phyloP scores from a whole-genome alignment of 805 yeast species.

The Candida fluviatilis region DNA sequence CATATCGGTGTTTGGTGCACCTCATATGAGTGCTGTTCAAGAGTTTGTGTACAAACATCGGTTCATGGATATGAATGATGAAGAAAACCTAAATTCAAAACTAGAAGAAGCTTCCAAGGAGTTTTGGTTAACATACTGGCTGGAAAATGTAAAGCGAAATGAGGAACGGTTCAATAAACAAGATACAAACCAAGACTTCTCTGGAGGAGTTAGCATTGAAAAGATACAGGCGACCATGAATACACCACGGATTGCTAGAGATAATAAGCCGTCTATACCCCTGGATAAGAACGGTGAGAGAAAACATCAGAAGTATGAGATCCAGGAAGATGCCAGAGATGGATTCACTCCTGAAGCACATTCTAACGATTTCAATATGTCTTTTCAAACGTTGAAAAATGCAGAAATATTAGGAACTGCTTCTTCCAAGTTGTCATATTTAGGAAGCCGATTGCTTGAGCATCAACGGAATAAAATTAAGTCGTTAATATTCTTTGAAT shows the following conservation, averaged over 20 bases:
- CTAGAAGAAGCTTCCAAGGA: slow-evolving; percentile 30
- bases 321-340: slow-evolving; percentile 15
- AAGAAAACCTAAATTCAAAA: slow-evolving; percentile 23
- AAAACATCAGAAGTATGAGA: slow-evolving; percentile 5
- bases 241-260: neutral
- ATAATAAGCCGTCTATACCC: neutral
- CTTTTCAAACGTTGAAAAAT: slow-evolving; percentile 17
- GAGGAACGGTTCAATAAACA: slow-evolving; percentile 33
- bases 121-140: slow-evolving; percentile 58
- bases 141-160: slow-evolving; percentile 31
- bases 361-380: slow-evolving; percentile 9
- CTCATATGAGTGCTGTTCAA: slow-evolving; percentile 50
- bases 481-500: slow-evolving; percentile 64
- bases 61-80: slow-evolving; percentile 29
- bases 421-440: slow-evolving; percentile 60
- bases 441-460: slow-evolving; percentile 50
- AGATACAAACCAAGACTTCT: slow-evolving; percentile 29
- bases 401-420: slow-evolving; percentile 55
- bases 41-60: slow-evolving; percentile 52
- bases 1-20: slow-evolving; percentile 51
- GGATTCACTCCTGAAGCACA: slow-evolving; percentile 19
- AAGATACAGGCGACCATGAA: neutral
- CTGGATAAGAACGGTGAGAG: slow-evolving; percentile 1
- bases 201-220: slow-evolving; percentile 7
- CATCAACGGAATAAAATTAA: slow-evolving; percentile 46